Percentiles rank a stretch among this genome's conserved stretches.
Conservation (phyloP, 108 stramenopile species). For the Epithemia pelagica region DNA sequence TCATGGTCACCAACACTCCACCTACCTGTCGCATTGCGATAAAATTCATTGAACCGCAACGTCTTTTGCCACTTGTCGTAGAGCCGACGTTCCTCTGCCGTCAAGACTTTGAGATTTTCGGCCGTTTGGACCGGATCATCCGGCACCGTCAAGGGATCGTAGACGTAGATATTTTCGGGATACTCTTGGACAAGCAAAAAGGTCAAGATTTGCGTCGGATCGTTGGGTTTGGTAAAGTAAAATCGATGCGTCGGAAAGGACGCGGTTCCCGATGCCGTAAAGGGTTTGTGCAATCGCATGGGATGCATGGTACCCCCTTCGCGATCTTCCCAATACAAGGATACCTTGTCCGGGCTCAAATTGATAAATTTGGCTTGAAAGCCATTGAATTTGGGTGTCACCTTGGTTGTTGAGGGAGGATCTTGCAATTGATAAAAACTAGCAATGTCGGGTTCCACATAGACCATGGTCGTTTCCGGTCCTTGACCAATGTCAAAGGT, state of each 20-base stretch:
- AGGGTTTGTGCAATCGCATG: conserved; percentile 36
- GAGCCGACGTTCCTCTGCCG: conserved; percentile 25
- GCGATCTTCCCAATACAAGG: conserved; percentile 30
- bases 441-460: conserved; percentile 72
- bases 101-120: conserved; percentile 42
- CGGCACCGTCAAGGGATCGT: conserved; percentile 61
- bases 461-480: conserved; percentile 37
- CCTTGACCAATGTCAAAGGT: conserved; percentile 53
- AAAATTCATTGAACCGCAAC: conserved; percentile 49
- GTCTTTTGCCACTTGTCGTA: conserved; percentile 44
- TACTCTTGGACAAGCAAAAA: conserved; percentile 32
- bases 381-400: conserved; percentile 23
- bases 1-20: too few relatives aligned
- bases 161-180: conserved; percentile 44
- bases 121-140: conserved; percentile 52
- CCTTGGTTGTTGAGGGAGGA: conserved; percentile 13
- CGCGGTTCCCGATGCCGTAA: conserved; percentile 48
- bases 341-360: background rate
- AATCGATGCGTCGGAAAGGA: conserved; percentile 56
- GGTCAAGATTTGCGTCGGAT: conserved; percentile 14
- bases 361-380: conserved; percentile 37
- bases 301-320: conserved; percentile 24
- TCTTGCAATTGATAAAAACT: conserved; percentile 41
- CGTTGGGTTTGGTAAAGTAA: conserved; percentile 29
- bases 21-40: conserved; percentile 44